Evolutionary conservation across 192 early-diverging fungal species (phyloP), one percentile per base, ranked within the genome.

Genomic region (Backusella tarrabulga): DNA sequence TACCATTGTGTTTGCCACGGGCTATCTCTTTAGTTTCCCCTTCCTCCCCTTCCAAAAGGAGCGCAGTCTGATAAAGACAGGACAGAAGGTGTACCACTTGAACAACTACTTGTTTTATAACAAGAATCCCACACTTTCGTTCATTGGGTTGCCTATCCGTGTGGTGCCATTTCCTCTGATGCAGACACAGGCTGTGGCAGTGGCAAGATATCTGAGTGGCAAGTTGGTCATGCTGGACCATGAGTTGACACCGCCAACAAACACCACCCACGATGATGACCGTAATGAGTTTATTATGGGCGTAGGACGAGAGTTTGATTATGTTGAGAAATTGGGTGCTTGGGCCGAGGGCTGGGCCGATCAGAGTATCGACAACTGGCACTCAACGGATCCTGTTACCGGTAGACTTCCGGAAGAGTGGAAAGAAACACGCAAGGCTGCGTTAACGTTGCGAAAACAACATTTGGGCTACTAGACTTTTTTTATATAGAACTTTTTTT

Each of bases 1-100:
- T 70, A 41, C 40, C 11, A 80, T 94, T 23, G 81, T 94, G 0
- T 89, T 86, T 67, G 92, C 89, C 29, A 94, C 93, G 0, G 93
- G 93, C 0, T 94, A 92, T 74, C 71, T 86, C 0, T 90, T 85
- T 40, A 79, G 78, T 2, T 90, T 84, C 76, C 92, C 92, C 34
- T 94, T 93, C 72, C 56, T 91, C 1, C 54, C 72, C 12, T 63
- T 73, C 60, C 68, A 80, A 21, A 41, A 76, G 15, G 32, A 71
- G 12, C 23, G 19, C 19, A 21, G 44, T 42, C 56, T 82, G 26
- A 72, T 88, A 8, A 76, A 77, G 0, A 77, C 85, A 14, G 86
- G 86, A 0, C 76, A 84, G 21, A 73, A 68, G 8, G 83, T 88
- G 15, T 50, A 75, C 23, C 76, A 87, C 40, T 42, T 92, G 34